phyloP scores from a whole-genome alignment of 164 flowering plant species.

The Vitis riparia region DNA sequence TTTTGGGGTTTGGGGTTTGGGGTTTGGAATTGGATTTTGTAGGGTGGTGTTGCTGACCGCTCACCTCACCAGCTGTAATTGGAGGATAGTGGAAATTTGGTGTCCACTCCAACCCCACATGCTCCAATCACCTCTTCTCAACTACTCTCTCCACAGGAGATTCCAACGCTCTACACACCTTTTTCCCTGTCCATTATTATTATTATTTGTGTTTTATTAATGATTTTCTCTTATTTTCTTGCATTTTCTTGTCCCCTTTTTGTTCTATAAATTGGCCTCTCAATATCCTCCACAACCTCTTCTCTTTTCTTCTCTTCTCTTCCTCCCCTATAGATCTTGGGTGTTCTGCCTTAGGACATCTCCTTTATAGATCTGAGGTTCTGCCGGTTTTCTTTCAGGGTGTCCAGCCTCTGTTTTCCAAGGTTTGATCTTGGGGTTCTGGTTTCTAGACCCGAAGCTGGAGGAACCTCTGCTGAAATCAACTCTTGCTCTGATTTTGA shows the following conservation, averaged over 20 bases:
- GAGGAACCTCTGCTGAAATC: no score
- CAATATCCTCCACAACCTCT: slow-evolving; percentile 37
- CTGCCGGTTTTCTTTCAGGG: not conserved
- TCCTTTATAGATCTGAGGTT: slow-evolving; percentile 13
- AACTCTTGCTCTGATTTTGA: not conserved
- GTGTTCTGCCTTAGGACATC: slow-evolving; percentile 5
- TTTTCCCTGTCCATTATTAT: slow-evolving; percentile 3
- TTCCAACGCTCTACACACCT: slow-evolving; percentile 23
- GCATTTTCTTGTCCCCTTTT: slow-evolving; percentile 15
- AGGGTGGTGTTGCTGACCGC: no score
- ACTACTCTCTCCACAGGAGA: slow-evolving; percentile 28
- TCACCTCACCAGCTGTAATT: slow-evolving; percentile 40
- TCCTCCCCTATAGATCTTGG: slow-evolving; percentile 3
- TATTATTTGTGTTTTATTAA: not conserved
- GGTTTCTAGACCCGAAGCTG: no score
- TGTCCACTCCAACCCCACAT: slow-evolving; percentile 30
- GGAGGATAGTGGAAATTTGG: slow-evolving; percentile 38
- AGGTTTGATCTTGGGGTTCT: not conserved
- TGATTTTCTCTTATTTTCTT: slow-evolving; percentile 2
- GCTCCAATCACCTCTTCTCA: slow-evolving; percentile 27
- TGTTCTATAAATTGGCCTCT: slow-evolving; percentile 48
- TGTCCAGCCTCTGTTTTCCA: not conserved
- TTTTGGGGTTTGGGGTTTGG: no score
- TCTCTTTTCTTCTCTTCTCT: slow-evolving; percentile 33
- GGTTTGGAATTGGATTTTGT: no score